These are phyloP conservation scores for Trapa incisa DNA, from an alignment of 345 rosid genomes.

Conservation along the genomic window DNA sequence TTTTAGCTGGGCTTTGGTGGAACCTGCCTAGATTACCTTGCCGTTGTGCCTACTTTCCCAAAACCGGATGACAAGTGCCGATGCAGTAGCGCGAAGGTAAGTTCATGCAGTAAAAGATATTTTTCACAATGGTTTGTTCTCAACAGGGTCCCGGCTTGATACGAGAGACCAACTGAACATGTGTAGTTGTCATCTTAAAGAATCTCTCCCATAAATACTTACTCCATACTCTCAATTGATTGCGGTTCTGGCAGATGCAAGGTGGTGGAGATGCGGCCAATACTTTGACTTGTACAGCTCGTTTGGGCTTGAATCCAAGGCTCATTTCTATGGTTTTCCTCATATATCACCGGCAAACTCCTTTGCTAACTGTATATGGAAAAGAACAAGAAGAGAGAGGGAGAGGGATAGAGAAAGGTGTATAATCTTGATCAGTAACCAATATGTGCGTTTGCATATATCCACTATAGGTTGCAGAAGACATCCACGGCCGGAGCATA, in stretches of 20 bases:
- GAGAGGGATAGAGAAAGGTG: not conserved
- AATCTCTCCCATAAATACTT: not conserved
- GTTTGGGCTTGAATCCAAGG: slow-evolving; percentile 30
- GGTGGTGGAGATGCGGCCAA: slow-evolving; percentile 42
- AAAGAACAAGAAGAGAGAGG: too few relatives aligned
- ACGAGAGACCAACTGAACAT: not conserved
- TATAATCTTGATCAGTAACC: not conserved
- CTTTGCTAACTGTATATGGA: too few relatives aligned
- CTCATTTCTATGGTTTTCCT: slow-evolving; percentile 25
- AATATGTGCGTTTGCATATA: not conserved
- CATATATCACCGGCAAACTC: not conserved
- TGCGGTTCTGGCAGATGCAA: slow-evolving; percentile 17
- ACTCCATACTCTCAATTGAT: not conserved
- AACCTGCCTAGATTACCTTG: slow-evolving; percentile 10
- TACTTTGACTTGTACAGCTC: slow-evolving; percentile 29
- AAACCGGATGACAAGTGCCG: slow-evolving; percentile 15
- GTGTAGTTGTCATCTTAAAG: not conserved
- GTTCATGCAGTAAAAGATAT: not conserved
- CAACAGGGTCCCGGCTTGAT: too few relatives aligned
- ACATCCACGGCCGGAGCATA: slow-evolving; percentile 18
- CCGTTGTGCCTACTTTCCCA: slow-evolving; percentile 9
- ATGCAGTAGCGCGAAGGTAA: slow-evolving; percentile 14
- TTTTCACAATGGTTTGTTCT: too few relatives aligned
- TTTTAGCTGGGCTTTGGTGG: slow-evolving; percentile 15
- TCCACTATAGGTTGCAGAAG: slow-evolving; percentile 21